A percentile compares a stretch with the other conserved stretches of the same genome.
These are phyloP conservation scores for Macaranga tanarius DNA, from an alignment of 441 rosid genomes.

Conservation along the genomic window DNA sequence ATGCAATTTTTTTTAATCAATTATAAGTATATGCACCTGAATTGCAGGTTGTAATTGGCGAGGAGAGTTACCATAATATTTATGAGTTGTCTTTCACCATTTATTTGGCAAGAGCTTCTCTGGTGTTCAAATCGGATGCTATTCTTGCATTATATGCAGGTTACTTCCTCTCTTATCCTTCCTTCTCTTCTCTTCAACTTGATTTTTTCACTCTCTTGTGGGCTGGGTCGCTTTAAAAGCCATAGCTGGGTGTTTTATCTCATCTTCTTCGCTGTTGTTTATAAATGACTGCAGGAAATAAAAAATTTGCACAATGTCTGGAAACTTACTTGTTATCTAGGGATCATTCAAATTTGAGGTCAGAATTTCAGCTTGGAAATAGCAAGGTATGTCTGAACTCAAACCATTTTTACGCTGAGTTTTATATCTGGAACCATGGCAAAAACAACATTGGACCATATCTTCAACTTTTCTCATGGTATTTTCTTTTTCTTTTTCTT, in stretches of 20 bases:
- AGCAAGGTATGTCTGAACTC: conserved; percentile 64
- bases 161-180: conserved; percentile 18
- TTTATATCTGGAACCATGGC: neutral
- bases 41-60: conserved; percentile 62
- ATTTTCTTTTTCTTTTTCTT: neutral
- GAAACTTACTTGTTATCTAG: conserved; percentile 69
- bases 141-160: conserved; percentile 60
- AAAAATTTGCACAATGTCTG: conserved; percentile 49
- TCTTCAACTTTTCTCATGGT: neutral
- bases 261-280: neutral
- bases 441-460: neutral
- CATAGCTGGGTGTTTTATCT: neutral
- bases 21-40: too few relatives aligned
- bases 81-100: conserved; percentile 59
- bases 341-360: conserved; percentile 61
- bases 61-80: conserved; percentile 61
- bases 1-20: neutral
- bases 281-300: conserved; percentile 57
- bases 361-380: conserved; percentile 70
- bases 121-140: conserved; percentile 58
- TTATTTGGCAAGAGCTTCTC: conserved; percentile 59
- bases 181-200: neutral
- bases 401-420: neutral
- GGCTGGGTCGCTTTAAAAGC: neutral
- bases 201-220: neutral